phyloP scores from a whole-genome alignment of 345 rosid species.

The Citropsis articulata region DNA sequence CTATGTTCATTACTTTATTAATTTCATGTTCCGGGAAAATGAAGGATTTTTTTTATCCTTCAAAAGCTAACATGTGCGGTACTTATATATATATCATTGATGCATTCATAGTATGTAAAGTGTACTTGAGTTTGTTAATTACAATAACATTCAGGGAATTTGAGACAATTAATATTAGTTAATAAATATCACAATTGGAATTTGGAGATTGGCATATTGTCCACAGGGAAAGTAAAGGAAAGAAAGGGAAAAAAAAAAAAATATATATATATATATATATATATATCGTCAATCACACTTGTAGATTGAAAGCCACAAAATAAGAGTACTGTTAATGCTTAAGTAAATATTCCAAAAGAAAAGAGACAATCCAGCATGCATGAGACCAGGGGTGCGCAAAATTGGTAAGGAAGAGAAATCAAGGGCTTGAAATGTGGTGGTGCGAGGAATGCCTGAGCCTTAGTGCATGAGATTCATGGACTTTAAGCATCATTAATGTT shows the following conservation, averaged over 20 bases:
- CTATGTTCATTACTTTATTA: no score
- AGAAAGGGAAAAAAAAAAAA: no score
- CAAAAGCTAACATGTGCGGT: no score
- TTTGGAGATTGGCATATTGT: not conserved
- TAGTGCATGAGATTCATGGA: conserved; percentile 11
- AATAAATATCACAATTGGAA: not conserved
- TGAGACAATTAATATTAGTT: not conserved
- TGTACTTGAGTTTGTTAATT: not conserved
- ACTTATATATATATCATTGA: no score
- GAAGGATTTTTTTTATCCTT: no score
- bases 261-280: no score
- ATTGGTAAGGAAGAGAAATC: conserved; percentile 18
- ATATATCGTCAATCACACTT: not conserved
- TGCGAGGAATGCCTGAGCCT: conserved; percentile 20
- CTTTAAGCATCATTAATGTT: not conserved
- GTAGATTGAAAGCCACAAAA: not conserved
- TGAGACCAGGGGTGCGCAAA: conserved; percentile 7
- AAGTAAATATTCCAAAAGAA: not conserved
- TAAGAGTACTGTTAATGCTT: not conserved
- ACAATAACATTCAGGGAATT: not conserved
- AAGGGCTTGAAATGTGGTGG: conserved; percentile 30
- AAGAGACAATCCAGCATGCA: not conserved
- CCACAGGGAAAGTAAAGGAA: not conserved
- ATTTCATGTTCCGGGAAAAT: no score
- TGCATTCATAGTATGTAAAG: not conserved